Evolutionary conservation across 768 basidiomycete species (phyloP).

Genomic region (Artomyces pyxidatus): DNA sequence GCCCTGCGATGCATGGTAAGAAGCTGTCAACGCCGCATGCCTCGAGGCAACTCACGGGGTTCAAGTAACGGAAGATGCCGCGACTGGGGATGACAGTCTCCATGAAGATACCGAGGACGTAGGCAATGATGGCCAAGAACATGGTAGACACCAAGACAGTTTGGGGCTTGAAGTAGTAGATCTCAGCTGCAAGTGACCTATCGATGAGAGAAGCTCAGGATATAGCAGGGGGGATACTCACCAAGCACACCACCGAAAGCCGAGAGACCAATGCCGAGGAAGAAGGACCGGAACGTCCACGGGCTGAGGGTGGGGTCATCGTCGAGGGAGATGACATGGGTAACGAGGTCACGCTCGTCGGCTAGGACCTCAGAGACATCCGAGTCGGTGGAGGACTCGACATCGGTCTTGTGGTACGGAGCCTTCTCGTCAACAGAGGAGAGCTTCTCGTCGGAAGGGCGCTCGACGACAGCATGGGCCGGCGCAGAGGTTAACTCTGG

Average conservation of each 20-base stretch:
- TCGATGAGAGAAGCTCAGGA: background rate
- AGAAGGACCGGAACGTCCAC: slow-evolving; percentile 38
- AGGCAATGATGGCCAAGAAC: slow-evolving; percentile 45
- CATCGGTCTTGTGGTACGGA: slow-evolving; percentile 24
- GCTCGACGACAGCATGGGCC: no score
- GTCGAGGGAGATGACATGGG: slow-evolving; percentile 36
- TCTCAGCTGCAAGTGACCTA: slow-evolving; percentile 34
- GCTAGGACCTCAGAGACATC: slow-evolving; percentile 29
- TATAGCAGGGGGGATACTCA: slow-evolving; percentile 10
- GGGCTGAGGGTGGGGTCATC: slow-evolving; percentile 39
- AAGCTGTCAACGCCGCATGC: no score
- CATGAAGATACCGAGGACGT: slow-evolving; percentile 39
- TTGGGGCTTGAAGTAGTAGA: slow-evolving; percentile 61
- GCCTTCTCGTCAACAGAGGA: slow-evolving; percentile 23
- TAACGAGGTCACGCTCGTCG: slow-evolving; percentile 39
- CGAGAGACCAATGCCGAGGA: slow-evolving; percentile 39
- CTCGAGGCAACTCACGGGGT: slow-evolving; percentile 40
- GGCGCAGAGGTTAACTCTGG: no score
- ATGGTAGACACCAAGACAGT: slow-evolving; percentile 42
- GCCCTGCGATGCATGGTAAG: no score
- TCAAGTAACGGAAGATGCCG: slow-evolving; percentile 42
- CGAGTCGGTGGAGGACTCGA: slow-evolving; percentile 24
- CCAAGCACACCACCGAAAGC: slow-evolving; percentile 44
- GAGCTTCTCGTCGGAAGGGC: background rate
- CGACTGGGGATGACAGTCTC: slow-evolving; percentile 37